Evolutionary conservation across 2,329 filamentous ascomycete genomes (phyloP), one percentile per base, ranked within the genome.

Genomic region (Fusarium irregulare): DNA sequence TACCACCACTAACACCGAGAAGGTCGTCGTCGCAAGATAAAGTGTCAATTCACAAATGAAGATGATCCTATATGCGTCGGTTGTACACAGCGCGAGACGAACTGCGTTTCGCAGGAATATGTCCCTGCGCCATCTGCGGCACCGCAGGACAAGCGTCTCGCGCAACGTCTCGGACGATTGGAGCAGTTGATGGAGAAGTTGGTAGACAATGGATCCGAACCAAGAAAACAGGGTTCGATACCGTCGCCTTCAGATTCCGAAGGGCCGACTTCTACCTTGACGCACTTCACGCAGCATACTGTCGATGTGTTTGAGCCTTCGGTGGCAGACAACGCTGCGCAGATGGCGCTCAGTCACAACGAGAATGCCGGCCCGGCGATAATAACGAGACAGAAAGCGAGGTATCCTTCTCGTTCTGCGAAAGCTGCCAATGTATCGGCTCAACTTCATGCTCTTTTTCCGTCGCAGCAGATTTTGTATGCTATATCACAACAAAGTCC

Each of bases 1-100:
- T 46, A 12, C n/a, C 14, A 10, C 40, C 32, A 40, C 20, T 58
- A 23, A 58, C 44, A 65, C 11, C 41, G 34, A 37, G 10, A 37
- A 79, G 77, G 77, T 37, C 76, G 77, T 14, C 81, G 85, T 49
- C 82, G 86, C 47, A 89, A 89, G 75, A 82, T 85, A 25, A 80
- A 81, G 12, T 89, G 87, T 73, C 82, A 82, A 18, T 85, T 85
- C 70, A 76, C 76, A 40, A 72, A 78, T 6, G 75, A 81, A 6
- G 77, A 79, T 12, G 82, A 84, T 14, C 53, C 77, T 6, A 68
- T 82, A 3, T 89, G 87, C 60, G 75, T 81, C 30, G 81, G 80
- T 6, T 89, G 87, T 72, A 74, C 78, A 13, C 76, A 80, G 18
- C 81, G 85, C 2, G 76, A 79, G 8, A 75, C 79, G 6, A 65